phyloP scores from a whole-genome alignment of 495 filamentous ascomycete species.

The Friedmanniomyces endolithicus region DNA sequence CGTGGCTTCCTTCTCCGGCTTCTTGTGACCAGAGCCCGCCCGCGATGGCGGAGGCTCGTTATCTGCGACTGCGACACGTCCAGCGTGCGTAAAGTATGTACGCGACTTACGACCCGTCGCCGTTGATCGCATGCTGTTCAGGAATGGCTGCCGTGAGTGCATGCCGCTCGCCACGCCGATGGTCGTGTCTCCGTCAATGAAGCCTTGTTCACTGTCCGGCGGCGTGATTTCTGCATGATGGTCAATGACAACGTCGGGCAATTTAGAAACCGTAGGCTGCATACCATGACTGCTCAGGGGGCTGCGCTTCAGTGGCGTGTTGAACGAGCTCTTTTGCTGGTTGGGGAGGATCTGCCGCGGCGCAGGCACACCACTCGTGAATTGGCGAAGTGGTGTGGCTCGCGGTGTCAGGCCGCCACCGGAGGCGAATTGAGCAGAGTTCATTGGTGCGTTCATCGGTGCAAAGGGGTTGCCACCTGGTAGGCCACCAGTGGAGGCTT shows the following conservation, averaged over 20 bases:
- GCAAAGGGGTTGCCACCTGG: neutral
- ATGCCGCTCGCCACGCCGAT: neutral
- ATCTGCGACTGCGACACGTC: neutral
- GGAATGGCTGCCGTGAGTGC: neutral
- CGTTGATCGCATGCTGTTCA: neutral
- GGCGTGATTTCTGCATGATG: neutral
- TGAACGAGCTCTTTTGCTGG: neutral
- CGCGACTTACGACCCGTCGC: conserved; percentile 1
- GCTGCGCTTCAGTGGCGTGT: conserved; percentile 9
- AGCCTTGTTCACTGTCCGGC: conserved; percentile 5
- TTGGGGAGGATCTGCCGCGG: neutral
- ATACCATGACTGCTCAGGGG: conserved; percentile 14
- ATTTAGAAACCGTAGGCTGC: neutral
- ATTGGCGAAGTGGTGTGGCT: neutral
- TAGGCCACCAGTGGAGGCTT: neutral
- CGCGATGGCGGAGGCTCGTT: neutral
- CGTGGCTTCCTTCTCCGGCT: neutral
- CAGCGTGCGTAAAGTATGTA: conserved; percentile 12
- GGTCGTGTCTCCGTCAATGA: neutral
- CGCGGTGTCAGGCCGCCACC: neutral
- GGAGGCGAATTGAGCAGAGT: conserved; percentile 6
- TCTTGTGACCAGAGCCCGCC: neutral
- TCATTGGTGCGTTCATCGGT: conserved; percentile 2
- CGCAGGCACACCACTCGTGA: neutral
- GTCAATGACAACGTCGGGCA: neutral